Conservation (phyloP, 257 asterid genomes). For the Galeopsis tetrahit region DNA sequence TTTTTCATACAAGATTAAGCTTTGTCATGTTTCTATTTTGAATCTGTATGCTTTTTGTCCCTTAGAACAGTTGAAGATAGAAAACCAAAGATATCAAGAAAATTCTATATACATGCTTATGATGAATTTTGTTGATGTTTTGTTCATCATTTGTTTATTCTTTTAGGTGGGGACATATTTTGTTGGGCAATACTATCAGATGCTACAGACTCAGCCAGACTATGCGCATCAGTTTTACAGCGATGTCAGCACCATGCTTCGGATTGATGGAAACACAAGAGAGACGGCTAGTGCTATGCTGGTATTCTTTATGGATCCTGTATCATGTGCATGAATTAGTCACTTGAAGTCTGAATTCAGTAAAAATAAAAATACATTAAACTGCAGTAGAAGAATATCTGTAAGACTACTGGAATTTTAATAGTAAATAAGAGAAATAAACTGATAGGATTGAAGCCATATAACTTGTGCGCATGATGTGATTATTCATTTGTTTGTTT, state of each 20-base stretch:
- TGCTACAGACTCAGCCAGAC: conserved; percentile 86
- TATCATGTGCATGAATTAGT: conserved; percentile 27
- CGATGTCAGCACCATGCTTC: conserved; percentile 90
- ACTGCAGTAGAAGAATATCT: background rate
- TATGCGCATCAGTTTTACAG: conserved; percentile 85
- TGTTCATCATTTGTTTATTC: conserved; percentile 26
- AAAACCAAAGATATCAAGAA: background rate
- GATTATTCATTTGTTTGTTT: background rate
- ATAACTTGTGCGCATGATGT: background rate
- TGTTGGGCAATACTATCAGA: conserved; percentile 94
- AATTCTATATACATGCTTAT: background rate
- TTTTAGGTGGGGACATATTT: conserved; percentile 93
- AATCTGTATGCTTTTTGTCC: conserved; percentile 7
- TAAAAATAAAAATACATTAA: background rate
- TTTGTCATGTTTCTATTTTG: background rate
- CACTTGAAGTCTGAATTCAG: conserved; percentile 3
- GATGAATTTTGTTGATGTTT: conserved; percentile 22
- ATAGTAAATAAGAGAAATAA: background rate
- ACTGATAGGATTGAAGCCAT: conserved; percentile 6
- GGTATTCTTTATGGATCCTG: conserved; percentile 49
- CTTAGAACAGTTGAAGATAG: conserved; percentile 2
- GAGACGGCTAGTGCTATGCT: conserved; percentile 85
- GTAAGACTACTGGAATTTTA: background rate
- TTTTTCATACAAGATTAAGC: background rate
- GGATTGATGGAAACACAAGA: conserved; percentile 77